Percentiles rank a stretch among this genome's conserved stretches.
These are phyloP conservation scores for Fragosphaeria purpurea DNA, from an alignment of 2,329 filamentous ascomycete genomes.

Conservation along the genomic window DNA sequence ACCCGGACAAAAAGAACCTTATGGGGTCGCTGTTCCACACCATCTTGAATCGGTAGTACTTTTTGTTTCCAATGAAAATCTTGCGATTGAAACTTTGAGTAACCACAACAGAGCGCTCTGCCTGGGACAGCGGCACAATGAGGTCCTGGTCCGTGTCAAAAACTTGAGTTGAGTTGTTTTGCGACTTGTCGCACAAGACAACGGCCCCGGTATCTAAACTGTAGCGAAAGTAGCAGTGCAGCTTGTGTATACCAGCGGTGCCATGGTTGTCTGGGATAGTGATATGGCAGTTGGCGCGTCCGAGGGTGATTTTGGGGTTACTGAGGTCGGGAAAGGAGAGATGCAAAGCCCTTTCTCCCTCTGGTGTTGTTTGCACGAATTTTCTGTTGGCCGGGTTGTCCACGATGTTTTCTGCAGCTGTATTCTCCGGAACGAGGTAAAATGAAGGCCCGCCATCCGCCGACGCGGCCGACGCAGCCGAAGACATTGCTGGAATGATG, in stretches of 20 bases:
- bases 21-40: constrained; percentile 16
- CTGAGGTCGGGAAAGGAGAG: constrained; percentile 11
- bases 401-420: too few relatives aligned
- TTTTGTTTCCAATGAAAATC: constrained; percentile 16
- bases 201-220: constrained; percentile 17
- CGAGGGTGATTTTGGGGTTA: constrained; percentile 11
- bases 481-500: too few relatives aligned
- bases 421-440: too few relatives aligned
- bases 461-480: too few relatives aligned
- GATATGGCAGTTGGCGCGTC: constrained; percentile 13
- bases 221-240: constrained; percentile 17
- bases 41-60: constrained; percentile 18
- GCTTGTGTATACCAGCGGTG: constrained; percentile 13
- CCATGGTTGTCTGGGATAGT: constrained; percentile 13
- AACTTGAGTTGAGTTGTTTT: constrained; percentile 13
- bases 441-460: too few relatives aligned
- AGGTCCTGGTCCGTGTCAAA: constrained; percentile 11
- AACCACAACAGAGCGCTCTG: constrained; percentile 16
- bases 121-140: constrained; percentile 14
- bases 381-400: too few relatives aligned
- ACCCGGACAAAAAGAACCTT: constrained; percentile 5
- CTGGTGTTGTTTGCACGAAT: background rate
- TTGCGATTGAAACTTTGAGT: constrained; percentile 17
- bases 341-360: background rate
- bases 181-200: constrained; percentile 16